These are phyloP conservation scores for Fusarium nelsonii DNA, from an alignment of 2,329 filamentous ascomycete genomes.

Conservation along the genomic window DNA sequence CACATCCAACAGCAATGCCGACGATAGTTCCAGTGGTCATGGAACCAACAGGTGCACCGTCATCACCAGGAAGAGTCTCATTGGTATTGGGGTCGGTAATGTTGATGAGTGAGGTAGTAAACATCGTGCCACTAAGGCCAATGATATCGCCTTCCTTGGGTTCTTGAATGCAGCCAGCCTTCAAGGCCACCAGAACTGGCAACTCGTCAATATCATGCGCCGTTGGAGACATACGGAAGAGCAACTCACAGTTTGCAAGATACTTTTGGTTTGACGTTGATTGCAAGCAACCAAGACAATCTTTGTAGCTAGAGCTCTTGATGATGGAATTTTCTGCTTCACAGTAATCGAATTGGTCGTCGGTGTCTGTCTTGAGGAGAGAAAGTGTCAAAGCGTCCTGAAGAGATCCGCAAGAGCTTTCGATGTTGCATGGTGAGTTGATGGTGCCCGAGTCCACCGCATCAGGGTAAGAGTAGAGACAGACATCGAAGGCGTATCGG, in stretches of 20 bases:
- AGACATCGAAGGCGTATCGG: conserved; percentile 61
- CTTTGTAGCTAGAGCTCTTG: conserved; percentile 47
- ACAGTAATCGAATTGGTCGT: conserved; percentile 58
- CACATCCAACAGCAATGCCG: conserved; percentile 64
- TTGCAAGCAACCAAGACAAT: conserved; percentile 60
- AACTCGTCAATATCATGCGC: conserved; percentile 16
- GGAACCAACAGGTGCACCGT: conserved; percentile 35
- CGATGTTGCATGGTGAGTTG: conserved; percentile 59
- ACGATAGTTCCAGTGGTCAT: conserved; percentile 65
- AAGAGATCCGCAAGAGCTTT: conserved; percentile 57
- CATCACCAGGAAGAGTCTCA: conserved; percentile 45
- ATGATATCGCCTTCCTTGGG: conserved; percentile 55
- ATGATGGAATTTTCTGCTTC: conserved; percentile 54
- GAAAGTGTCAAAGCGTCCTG: conserved; percentile 53
- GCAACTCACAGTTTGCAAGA: conserved; percentile 62
- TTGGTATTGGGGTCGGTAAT: conserved; percentile 55
- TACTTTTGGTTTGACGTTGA: conserved; percentile 57
- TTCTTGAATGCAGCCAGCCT: conserved; percentile 62
- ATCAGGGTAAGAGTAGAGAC: conserved; percentile 56
- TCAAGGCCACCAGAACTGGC: conserved; percentile 61
- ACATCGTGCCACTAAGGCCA: conserved; percentile 59
- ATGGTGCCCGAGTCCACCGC: conserved; percentile 49
- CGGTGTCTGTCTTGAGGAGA: conserved; percentile 34
- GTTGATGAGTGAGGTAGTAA: conserved; percentile 54
- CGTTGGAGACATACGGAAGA: too few species aligned